Percentiles rank a stretch among this genome's conserved stretches.
These are phyloP conservation scores for Solanum hybrid DNA, from an alignment of 305 asterid species.

Conservation along the genomic window DNA sequence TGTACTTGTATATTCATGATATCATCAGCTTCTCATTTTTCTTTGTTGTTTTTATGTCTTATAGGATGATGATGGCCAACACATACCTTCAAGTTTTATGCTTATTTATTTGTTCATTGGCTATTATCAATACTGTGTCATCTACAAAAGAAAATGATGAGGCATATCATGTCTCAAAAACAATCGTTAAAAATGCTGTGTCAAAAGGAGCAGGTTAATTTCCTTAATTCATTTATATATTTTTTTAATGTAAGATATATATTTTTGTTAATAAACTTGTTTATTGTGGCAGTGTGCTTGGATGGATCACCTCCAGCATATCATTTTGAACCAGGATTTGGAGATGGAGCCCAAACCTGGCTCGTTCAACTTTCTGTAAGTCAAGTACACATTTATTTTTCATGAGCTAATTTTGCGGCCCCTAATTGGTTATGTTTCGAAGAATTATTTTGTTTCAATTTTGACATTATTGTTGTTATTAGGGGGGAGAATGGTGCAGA, in stretches of 20 bases:
- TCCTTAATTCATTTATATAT: neutral
- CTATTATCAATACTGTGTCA: neutral
- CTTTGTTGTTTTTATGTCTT: neutral
- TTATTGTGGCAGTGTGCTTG: neutral
- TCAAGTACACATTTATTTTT: neutral
- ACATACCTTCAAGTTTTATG: neutral
- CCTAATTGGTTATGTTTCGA: neutral
- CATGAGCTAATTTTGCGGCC: neutral
- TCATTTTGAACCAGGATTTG: neutral
- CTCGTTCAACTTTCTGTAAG: neutral
- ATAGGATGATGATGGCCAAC: constrained; percentile 1
- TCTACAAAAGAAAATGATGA: neutral
- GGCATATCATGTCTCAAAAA: neutral
- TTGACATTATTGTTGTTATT: neutral
- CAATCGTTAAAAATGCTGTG: neutral
- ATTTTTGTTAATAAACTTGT: neutral
- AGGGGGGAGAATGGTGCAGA: constrained; percentile 16
- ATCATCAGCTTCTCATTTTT: neutral
- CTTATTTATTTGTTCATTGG: neutral
- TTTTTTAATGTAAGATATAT: neutral
- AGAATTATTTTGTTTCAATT: neutral
- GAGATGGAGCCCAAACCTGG: neutral
- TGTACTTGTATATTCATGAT: neutral
- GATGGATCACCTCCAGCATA: constrained; percentile 1
- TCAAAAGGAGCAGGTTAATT: neutral